Conservation (phyloP, 148 eudicot species). For the Cornus controversa region DNA sequence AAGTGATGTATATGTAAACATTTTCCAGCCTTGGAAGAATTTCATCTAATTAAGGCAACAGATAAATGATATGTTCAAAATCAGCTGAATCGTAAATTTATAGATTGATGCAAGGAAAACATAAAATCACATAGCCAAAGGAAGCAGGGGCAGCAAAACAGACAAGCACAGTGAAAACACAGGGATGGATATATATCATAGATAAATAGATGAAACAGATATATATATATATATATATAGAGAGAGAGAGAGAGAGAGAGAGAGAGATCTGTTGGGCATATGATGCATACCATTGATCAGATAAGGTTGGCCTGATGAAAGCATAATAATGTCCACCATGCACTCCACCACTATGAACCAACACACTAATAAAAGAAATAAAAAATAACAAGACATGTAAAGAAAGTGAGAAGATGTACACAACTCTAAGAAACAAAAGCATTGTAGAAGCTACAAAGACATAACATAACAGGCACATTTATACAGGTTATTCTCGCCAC, state of each 20-base stretch:
- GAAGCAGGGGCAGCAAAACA: background rate
- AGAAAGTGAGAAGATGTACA: background rate
- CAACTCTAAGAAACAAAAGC: background rate
- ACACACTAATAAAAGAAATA: conserved; percentile 49
- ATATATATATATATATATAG: too few relatives aligned
- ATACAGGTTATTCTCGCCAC: background rate
- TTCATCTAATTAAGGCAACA: background rate
- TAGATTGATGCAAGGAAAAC: background rate
- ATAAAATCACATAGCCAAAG: background rate
- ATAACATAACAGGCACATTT: background rate
- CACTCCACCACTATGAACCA: conserved; percentile 94
- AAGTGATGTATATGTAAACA: too few relatives aligned
- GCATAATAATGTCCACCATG: conserved; percentile 95
- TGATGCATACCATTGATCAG: conserved; percentile 69
- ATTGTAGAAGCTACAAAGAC: background rate
- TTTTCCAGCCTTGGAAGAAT: background rate
- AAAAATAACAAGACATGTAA: background rate
- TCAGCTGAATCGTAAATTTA: background rate
- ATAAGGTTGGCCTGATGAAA: conserved; percentile 73
- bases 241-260: background rate
- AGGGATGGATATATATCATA: too few relatives aligned
- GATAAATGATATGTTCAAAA: background rate
- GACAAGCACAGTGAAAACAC: background rate
- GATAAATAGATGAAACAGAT: background rate
- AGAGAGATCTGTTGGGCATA: conserved; percentile 1